Conservation (phyloP, 2,329 filamentous ascomycete genomes). For the Exophiala phaeomuriformis region DNA sequence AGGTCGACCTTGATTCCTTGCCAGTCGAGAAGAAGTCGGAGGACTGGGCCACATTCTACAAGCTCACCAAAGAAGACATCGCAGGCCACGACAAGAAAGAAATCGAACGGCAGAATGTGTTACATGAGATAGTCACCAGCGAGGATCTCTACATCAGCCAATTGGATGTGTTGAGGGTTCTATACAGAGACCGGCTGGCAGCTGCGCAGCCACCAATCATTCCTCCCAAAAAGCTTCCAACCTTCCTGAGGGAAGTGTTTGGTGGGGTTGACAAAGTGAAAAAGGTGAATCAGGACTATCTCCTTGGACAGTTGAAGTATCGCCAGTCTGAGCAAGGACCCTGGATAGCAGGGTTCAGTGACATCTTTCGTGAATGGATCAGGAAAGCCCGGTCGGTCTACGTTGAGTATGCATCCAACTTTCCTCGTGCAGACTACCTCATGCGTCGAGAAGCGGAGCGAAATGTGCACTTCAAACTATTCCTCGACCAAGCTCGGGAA, state of each 20-base stretch:
- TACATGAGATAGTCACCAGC: constrained; percentile 90
- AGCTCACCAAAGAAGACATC: constrained; percentile 67
- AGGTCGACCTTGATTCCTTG: constrained; percentile 62
- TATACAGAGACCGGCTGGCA: constrained; percentile 77
- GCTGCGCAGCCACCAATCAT: constrained; percentile 72
- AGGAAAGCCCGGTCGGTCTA: constrained; percentile 84
- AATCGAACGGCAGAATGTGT: constrained; percentile 81
- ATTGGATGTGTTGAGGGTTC: constrained; percentile 71
- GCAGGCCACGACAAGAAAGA: constrained; percentile 74
- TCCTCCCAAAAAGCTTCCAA: constrained; percentile 64
- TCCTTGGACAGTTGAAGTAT: constrained; percentile 91
- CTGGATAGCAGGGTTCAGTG: constrained; percentile 88
- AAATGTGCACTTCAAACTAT: constrained; percentile 79
- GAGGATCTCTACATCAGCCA: constrained; percentile 89
- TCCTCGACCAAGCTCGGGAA: constrained; percentile 70
- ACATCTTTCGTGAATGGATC: constrained; percentile 98
- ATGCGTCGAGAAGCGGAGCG: constrained; percentile 76
- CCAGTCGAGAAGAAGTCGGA: constrained; percentile 62
- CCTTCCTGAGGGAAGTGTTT: constrained; percentile 79
- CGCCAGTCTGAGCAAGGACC: constrained; percentile 94
- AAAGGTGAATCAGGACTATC: constrained; percentile 83
- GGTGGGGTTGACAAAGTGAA: constrained; percentile 84
- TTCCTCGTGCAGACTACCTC: constrained; percentile 73
- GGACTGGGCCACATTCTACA: constrained; percentile 88
- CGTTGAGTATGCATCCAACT: constrained; percentile 83